Conservation (phyloP, 306 rosid species). For the Hippophae tibetana region DNA sequence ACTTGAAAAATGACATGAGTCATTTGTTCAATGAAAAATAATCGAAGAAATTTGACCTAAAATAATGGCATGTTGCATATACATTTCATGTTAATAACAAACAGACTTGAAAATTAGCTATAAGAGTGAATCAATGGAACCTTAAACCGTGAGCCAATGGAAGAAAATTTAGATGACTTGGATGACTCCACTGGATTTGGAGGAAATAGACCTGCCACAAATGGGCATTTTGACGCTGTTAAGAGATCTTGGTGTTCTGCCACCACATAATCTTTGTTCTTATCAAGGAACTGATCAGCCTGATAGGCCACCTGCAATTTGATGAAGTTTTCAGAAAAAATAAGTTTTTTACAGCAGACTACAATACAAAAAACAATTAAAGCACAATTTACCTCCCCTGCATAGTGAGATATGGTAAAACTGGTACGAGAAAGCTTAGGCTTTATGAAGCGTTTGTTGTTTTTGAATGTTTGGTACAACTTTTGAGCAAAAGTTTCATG, state of each 20-base stretch:
- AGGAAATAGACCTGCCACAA: slow-evolving; percentile 87
- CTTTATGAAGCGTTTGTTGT: slow-evolving; percentile 91
- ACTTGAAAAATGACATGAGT: slow-evolving; percentile 16
- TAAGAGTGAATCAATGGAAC: slow-evolving; percentile 22
- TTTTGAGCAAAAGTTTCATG: slow-evolving; percentile 99
- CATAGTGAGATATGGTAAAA: slow-evolving; percentile 88
- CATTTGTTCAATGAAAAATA: slow-evolving; percentile 15
- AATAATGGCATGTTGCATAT: background rate
- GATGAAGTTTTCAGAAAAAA: slow-evolving; percentile 15
- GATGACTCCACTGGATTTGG: slow-evolving; percentile 79
- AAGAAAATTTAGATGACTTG: slow-evolving; percentile 89
- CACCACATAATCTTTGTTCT: slow-evolving; percentile 98
- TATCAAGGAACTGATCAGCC: slow-evolving; percentile 94
- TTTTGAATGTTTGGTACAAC: slow-evolving; percentile 92
- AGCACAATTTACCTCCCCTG: slow-evolving; percentile 74
- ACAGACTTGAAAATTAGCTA: background rate
- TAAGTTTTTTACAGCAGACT: slow-evolving; percentile 10
- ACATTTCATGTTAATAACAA: too few species aligned
- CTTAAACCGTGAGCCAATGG: slow-evolving; percentile 98
- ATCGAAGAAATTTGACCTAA: slow-evolving; percentile 11
- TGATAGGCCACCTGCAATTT: slow-evolving; percentile 66
- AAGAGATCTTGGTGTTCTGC: slow-evolving; percentile 94
- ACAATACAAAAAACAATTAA: slow-evolving; percentile 11
- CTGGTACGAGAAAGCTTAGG: slow-evolving; percentile 98
- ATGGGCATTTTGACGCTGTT: slow-evolving; percentile 75